Evolutionary conservation across 2,329 filamentous ascomycete species (phyloP).

Genomic region (Hypoxylon sp.): DNA sequence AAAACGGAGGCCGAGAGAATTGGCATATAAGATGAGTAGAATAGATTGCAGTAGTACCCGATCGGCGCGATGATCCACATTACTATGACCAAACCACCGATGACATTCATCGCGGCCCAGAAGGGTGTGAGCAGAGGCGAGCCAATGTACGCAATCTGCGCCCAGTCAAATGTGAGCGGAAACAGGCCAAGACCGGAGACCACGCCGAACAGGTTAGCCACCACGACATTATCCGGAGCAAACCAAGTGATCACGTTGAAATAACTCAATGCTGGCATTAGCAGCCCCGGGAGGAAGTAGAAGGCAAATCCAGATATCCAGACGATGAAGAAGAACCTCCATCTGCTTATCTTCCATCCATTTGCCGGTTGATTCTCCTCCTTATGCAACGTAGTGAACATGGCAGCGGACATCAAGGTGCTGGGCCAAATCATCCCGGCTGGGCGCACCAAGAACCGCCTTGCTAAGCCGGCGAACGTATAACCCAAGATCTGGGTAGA

Average conservation of each 20-base stretch:
- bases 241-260: constrained; percentile 93
- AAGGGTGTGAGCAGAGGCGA: constrained; percentile 87
- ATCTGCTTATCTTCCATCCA: constrained; percentile 85
- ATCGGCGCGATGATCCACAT: constrained; percentile 89
- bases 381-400: constrained; percentile 89
- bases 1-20: constrained; percentile 88
- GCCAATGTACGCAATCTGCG: constrained; percentile 88
- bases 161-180: constrained; percentile 91
- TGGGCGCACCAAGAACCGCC: constrained; percentile 84
- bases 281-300: constrained; percentile 85
- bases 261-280: constrained; percentile 87
- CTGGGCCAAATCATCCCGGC: constrained; percentile 94
- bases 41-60: constrained; percentile 82
- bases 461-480: constrained; percentile 84
- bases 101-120: constrained; percentile 87
- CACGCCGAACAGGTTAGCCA: constrained; percentile 88
- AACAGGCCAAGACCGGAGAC: constrained; percentile 87
- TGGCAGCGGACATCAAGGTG: constrained; percentile 87
- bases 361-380: constrained; percentile 85
- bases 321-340: constrained; percentile 84
- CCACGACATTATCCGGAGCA: constrained; percentile 84
- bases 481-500: constrained; percentile 91
- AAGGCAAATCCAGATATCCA: constrained; percentile 80
- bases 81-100: constrained; percentile 81
- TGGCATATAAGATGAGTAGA: constrained; percentile 87